Evolutionary conservation across 768 basidiomycete genomes (phyloP).

Genomic region (Arthromyces matolae): DNA sequence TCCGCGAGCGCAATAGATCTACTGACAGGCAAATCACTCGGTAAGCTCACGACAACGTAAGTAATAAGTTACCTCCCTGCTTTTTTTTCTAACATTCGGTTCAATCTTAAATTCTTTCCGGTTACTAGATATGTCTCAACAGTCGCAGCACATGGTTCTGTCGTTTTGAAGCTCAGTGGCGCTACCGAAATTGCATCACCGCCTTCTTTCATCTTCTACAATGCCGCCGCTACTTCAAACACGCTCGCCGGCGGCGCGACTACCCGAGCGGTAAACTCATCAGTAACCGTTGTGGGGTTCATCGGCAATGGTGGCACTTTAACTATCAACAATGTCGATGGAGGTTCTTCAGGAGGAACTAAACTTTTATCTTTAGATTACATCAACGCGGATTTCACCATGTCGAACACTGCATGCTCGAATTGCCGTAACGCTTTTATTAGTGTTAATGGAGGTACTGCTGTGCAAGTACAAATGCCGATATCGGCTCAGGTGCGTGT

Average conservation of each 20-base stretch:
- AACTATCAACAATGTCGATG: conserved; percentile 39
- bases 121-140: conserved; percentile 32
- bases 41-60: conserved; percentile 34
- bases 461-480: conserved; percentile 43
- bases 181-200: conserved; percentile 21
- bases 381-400: conserved; percentile 43
- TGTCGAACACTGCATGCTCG: conserved; percentile 42
- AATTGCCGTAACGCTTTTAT: conserved; percentile 46
- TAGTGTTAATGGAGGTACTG: conserved; percentile 41
- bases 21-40: conserved; percentile 35
- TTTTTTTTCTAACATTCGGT: too few relatives aligned
- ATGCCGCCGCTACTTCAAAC: conserved; percentile 29
- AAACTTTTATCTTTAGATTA: conserved; percentile 44
- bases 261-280: conserved; percentile 32
- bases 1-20: conserved; percentile 39
- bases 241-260: conserved; percentile 36
- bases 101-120: neutral
- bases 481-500: conserved; percentile 43
- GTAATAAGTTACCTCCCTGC: too few relatives aligned
- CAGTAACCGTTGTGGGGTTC: conserved; percentile 37
- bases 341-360: conserved; percentile 37
- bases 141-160: conserved; percentile 30
- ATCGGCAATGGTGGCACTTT: conserved; percentile 42
- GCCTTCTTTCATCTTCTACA: conserved; percentile 33
- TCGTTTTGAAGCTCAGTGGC: conserved; percentile 36